phyloP scores from a whole-genome alignment of 1,284 basidiomycete species.

The Apiotrichum domesticum region DNA sequence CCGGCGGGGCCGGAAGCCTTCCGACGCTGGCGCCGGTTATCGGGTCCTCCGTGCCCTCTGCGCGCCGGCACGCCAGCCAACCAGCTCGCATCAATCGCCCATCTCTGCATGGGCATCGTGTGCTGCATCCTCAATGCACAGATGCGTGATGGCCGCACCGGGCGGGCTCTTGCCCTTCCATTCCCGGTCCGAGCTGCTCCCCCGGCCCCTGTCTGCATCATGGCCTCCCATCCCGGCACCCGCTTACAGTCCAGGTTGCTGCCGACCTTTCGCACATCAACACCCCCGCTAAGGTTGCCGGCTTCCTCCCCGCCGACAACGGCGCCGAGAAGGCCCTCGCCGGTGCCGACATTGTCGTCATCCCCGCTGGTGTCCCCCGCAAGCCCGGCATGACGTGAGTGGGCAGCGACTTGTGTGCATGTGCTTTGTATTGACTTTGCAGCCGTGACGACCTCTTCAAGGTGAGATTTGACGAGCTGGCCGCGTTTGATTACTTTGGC shows the following conservation, averaged over 20 bases:
- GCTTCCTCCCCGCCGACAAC: slow-evolving; percentile 47
- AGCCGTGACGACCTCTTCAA: slow-evolving; percentile 94
- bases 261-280: slow-evolving; percentile 92
- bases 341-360: slow-evolving; percentile 68
- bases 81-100: no score
- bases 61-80: no score
- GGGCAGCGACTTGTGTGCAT: neutral
- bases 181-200: no score
- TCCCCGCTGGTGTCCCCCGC: slow-evolving; percentile 93
- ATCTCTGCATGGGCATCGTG: neutral
- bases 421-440: slow-evolving; percentile 1
- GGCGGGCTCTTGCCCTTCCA: no score
- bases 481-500: neutral
- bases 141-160: no score
- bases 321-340: slow-evolving; percentile 44
- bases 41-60: no score
- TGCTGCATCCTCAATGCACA: neutral
- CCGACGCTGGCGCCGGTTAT: no score
- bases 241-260: slow-evolving; percentile 53
- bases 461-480: slow-evolving; percentile 39
- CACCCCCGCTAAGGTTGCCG: slow-evolving; percentile 69
- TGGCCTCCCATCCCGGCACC: no score
- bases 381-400: slow-evolving; percentile 66
- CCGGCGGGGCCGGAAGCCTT: neutral
- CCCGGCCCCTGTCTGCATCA: no score